phyloP scores from a whole-genome alignment of 2,329 filamentous ascomycete species.

The Coniella vitis region DNA sequence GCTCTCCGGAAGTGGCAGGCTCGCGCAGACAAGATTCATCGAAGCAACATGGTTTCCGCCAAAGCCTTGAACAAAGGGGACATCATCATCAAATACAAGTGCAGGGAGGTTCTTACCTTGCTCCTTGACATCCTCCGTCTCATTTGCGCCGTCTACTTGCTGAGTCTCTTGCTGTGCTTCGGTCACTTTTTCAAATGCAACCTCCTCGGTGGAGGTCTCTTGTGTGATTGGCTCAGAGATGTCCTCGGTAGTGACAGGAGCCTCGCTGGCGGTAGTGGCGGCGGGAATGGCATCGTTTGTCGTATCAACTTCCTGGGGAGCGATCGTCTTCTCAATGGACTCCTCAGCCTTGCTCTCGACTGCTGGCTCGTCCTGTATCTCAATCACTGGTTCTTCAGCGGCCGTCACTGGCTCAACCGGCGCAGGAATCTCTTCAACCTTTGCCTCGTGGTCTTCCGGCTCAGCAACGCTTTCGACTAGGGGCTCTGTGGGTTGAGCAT shows the following conservation, averaged over 20 bases:
- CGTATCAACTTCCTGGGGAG: conserved; percentile 5
- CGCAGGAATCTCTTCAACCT: conserved; percentile 2
- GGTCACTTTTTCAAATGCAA: background rate
- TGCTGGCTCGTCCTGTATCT: background rate
- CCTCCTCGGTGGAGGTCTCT: conserved; percentile 4
- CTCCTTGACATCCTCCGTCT: conserved; percentile 4
- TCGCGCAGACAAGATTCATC: conserved; percentile 14
- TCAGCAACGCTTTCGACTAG: too few species aligned
- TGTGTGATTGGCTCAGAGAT: background rate
- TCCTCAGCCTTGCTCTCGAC: conserved; percentile 9
- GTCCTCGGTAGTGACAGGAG: conserved; percentile 11
- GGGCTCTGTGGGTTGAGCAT: too few species aligned
- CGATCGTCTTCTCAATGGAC: conserved; percentile 12
- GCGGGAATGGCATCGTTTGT: conserved; percentile 8
- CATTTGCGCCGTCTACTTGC: background rate
- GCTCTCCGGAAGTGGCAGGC: conserved; percentile 2
- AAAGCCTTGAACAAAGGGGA: conserved; percentile 11
- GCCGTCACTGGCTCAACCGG: conserved; percentile 1
- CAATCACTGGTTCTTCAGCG: background rate
- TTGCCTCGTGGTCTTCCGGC: background rate
- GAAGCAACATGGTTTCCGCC: conserved; percentile 15
- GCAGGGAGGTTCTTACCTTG: conserved; percentile 14
- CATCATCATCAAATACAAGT: conserved; percentile 12
- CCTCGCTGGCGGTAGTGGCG: conserved; percentile 1
- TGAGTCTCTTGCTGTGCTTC: background rate